Evolutionary conservation across 164 flowering plant genomes (phyloP).

Genomic region (Nelumbo lutea): DNA sequence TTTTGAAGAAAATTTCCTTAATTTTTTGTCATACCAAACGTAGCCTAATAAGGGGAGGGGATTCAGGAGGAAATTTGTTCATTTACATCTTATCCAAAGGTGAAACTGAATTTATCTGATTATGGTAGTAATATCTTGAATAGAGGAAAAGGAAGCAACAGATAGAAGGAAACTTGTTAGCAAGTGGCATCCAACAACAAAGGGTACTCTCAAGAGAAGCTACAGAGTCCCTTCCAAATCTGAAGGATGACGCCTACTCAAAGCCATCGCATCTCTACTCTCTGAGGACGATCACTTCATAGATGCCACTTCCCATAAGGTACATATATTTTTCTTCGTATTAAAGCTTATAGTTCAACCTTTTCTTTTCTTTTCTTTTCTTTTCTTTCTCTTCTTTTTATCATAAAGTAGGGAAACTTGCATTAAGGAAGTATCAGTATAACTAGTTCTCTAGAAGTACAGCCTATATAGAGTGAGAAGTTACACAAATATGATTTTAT

Average conservation of each 20-base stretch:
- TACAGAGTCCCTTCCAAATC: constrained; percentile 85
- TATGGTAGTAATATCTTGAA: constrained; percentile 5
- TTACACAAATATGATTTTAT: too few relatives aligned
- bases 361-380: too few relatives aligned
- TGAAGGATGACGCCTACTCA: constrained; percentile 73
- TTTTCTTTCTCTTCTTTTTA: too few relatives aligned
- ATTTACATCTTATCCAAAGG: neutral
- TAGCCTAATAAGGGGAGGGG: too few relatives aligned
- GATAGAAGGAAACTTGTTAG: constrained; percentile 75
- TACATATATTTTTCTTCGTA: constrained; percentile 8
- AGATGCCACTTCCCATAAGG: constrained; percentile 95
- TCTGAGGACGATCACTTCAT: constrained; percentile 91
- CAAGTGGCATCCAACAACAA: constrained; percentile 97
- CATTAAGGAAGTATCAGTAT: too few relatives aligned
- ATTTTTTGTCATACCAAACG: too few relatives aligned
- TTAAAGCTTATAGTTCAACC: too few relatives aligned
- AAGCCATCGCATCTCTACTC: constrained; percentile 72
- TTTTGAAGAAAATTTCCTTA: too few relatives aligned
- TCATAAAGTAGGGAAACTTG: too few relatives aligned
- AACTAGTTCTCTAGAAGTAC: too few relatives aligned
- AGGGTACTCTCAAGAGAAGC: constrained; percentile 84
- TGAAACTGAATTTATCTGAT: neutral
- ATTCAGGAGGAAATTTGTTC: neutral
- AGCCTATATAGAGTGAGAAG: too few relatives aligned
- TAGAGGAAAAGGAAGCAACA: constrained; percentile 67